phyloP scores from a whole-genome alignment of 257 asterid genomes.

The Echites panduratus region DNA sequence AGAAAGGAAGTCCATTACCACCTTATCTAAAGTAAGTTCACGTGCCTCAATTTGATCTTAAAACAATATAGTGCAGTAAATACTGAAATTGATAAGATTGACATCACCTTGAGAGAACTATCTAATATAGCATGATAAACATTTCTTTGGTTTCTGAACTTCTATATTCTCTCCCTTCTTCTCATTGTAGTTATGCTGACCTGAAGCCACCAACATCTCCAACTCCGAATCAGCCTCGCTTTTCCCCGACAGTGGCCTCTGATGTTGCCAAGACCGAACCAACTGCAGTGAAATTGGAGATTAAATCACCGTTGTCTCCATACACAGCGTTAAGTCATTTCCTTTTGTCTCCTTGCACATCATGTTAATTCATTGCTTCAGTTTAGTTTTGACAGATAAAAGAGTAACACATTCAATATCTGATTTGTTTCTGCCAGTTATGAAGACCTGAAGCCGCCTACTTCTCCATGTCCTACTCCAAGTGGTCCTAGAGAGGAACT shows the following conservation, averaged over 20 bases:
- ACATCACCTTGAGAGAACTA: background rate
- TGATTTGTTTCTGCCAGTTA: conserved; percentile 33
- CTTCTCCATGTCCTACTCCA: conserved; percentile 53
- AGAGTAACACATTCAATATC: conserved; percentile 12
- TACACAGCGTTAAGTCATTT: conserved; percentile 17
- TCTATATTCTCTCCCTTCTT: background rate
- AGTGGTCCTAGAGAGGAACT: conserved; percentile 35
- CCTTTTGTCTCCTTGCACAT: background rate
- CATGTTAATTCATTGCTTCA: background rate
- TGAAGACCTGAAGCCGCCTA: conserved; percentile 65
- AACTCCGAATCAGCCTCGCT: conserved; percentile 22
- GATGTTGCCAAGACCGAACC: conserved; percentile 3
- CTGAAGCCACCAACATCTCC: conserved; percentile 29
- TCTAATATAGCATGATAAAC: background rate
- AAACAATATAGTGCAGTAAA: background rate
- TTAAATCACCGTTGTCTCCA: conserved; percentile 22
- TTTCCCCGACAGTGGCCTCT: background rate
- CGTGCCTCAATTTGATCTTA: background rate
- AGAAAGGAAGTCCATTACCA: conserved; percentile 33
- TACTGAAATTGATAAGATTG: background rate
- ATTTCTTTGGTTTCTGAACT: background rate
- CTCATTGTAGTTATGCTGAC: conserved; percentile 22
- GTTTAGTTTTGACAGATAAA: background rate
- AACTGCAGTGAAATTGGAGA: conserved; percentile 10
- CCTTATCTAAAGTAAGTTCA: conserved; percentile 43